Conservation (phyloP, 805 yeast genomes). For the Schwanniomyces occidentalis region DNA sequence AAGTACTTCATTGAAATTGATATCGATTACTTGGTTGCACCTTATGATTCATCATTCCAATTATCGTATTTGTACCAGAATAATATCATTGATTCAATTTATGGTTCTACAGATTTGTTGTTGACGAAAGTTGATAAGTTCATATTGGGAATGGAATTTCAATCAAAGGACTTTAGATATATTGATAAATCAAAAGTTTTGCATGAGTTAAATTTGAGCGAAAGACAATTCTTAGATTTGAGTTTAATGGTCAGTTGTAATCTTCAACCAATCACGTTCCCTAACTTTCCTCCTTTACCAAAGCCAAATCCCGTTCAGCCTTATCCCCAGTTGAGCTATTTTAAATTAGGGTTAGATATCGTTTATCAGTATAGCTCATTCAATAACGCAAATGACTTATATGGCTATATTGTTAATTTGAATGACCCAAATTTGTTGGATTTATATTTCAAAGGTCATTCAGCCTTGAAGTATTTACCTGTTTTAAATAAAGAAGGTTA, state of each 20-base stretch:
- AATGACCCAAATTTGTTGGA: slow-evolving; percentile 48
- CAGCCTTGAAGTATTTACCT: slow-evolving; percentile 72
- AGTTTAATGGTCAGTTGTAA: slow-evolving; percentile 78
- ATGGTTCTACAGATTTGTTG: slow-evolving; percentile 81
- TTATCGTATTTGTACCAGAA: slow-evolving; percentile 65
- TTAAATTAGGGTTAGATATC: slow-evolving; percentile 41
- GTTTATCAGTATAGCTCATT: slow-evolving; percentile 33
- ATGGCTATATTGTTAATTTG: slow-evolving; percentile 48
- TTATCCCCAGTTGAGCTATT: slow-evolving; percentile 39
- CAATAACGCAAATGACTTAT: slow-evolving; percentile 28
- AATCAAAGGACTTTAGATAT: slow-evolving; percentile 62
- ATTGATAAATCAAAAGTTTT: slow-evolving; percentile 60
- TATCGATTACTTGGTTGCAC: slow-evolving; percentile 74
- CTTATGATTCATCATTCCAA: slow-evolving; percentile 79
- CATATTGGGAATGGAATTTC: slow-evolving; percentile 69
- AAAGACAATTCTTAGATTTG: slow-evolving; percentile 72
- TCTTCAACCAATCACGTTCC: slow-evolving; percentile 65
- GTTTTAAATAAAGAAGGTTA: slow-evolving; percentile 67
- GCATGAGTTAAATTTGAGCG: slow-evolving; percentile 57
- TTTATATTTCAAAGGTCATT: slow-evolving; percentile 64
- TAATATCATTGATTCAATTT: slow-evolving; percentile 67
- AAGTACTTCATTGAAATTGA: slow-evolving; percentile 53
- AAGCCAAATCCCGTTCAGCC: slow-evolving; percentile 42
- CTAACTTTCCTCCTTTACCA: slow-evolving; percentile 48
- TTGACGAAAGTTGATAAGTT: slow-evolving; percentile 67